phyloP scores from a whole-genome alignment of 106 monocot species.

The Acorus gramineus region DNA sequence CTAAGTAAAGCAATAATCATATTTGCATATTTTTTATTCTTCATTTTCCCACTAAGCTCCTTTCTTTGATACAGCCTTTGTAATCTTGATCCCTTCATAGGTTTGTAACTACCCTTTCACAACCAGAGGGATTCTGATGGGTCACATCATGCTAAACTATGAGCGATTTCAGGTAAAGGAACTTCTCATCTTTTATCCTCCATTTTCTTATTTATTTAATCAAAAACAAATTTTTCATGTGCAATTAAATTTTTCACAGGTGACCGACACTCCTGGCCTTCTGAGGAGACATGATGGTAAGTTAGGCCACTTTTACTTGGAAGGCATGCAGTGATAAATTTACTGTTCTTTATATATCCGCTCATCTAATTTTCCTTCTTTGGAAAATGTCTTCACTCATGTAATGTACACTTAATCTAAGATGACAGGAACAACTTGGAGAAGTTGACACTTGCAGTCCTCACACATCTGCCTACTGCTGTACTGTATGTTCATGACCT shows the following conservation, averaged over 20 bases:
- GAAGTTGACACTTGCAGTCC: slow-evolving; percentile 80
- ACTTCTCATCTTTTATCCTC: neutral
- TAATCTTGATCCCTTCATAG: slow-evolving; percentile 15
- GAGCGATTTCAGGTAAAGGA: slow-evolving; percentile 51
- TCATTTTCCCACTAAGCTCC: too few relatives aligned
- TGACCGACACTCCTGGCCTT: slow-evolving; percentile 98
- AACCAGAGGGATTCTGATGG: slow-evolving; percentile 97
- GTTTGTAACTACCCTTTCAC: slow-evolving; percentile 98
- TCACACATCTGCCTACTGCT: slow-evolving; percentile 84
- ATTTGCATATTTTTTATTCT: too few relatives aligned
- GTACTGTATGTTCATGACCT: slow-evolving; percentile 92
- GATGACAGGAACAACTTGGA: slow-evolving; percentile 96
- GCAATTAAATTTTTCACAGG: slow-evolving; percentile 37
- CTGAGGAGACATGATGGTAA: slow-evolving; percentile 82
- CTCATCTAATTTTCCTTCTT: neutral
- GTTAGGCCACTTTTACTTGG: slow-evolving; percentile 2
- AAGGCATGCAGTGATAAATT: too few relatives aligned
- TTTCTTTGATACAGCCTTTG: too few relatives aligned
- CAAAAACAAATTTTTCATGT: neutral
- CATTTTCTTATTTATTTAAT: neutral
- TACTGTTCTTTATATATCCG: neutral
- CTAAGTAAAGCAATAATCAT: too few relatives aligned
- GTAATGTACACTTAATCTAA: slow-evolving; percentile 5
- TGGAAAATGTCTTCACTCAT: too few relatives aligned
- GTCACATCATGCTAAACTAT: slow-evolving; percentile 70